Base-by-base conservation (phyloP, 805 yeast species). In the Schwanniomyces polymorphus region DNA sequence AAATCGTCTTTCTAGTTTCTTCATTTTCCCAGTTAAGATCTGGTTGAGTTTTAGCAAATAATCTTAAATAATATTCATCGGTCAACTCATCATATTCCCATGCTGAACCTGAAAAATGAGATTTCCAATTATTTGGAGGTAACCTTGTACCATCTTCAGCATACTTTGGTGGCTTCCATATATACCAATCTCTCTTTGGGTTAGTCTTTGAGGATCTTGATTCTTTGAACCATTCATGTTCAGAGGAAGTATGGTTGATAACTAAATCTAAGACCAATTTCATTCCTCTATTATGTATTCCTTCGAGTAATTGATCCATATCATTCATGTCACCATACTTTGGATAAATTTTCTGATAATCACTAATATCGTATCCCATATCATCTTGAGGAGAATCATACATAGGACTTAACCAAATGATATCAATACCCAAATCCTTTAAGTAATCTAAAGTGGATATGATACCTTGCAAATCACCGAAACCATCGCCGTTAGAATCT, bases 1-100 rank as follows among this genome's bases (percentile, higher is more conserved):
- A 78, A 46, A 80, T 68, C 50, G 68, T 68, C 6, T 67, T 49
- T 52, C 65, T 53, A 17, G 56, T 43, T 42, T 61, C 75, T 45
- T 61, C 71, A 56, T 73, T 79, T 53, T 81, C 85, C 86, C 85
- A 81, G 64, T 81, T 81, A 56, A 81, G 67, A 56, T 81, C 85
- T 11, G 85, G 85, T 62, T 81, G 86, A 27, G 74, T 58, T 43
- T 63, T 63, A 11, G 82, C 82, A 63, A 79, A 81, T 47, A 80
- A 64, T 44, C 72, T 75, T 53, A 81, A 63, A 61, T 80, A 81
- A 66, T 79, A 81, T 62, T 81, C 84, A 41, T 74, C 71, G 14
- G 84, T 79, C 2, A 35, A 27, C 51, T 78, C 82, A 60, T 81
- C 85, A 59, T 71, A 80, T 38, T 65, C 65, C 85, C 86, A 81